Conservation (phyloP, 768 basidiomycete species). For the Suillus lakei region DNA sequence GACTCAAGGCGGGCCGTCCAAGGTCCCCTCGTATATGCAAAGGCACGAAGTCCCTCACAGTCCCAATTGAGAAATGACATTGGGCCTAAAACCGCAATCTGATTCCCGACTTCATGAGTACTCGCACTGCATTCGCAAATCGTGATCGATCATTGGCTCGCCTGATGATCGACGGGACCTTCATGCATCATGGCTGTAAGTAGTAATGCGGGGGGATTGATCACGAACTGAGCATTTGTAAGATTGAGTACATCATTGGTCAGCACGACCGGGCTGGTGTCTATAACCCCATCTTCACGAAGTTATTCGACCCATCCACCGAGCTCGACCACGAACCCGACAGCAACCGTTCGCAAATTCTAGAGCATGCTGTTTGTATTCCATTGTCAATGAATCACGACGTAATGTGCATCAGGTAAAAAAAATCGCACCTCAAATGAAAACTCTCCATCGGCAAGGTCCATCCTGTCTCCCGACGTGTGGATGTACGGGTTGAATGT, state of each 20-base stretch:
- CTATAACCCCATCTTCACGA: background rate
- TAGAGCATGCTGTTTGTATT: slow-evolving; percentile 55
- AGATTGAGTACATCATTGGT: background rate
- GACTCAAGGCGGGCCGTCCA: too few species aligned
- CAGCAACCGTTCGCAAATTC: slow-evolving; percentile 65
- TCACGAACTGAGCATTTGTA: background rate
- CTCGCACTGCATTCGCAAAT: background rate
- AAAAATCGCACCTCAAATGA: slow-evolving; percentile 37
- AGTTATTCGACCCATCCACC: slow-evolving; percentile 24
- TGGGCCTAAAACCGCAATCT: background rate
- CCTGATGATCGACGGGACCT: background rate
- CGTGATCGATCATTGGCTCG: background rate
- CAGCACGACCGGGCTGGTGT: background rate
- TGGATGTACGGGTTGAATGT: slow-evolving; percentile 50
- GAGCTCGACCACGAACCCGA: slow-evolving; percentile 62
- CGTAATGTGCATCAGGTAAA: background rate
- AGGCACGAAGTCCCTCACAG: too few species aligned
- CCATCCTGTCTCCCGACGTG: slow-evolving; percentile 30
- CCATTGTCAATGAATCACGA: slow-evolving; percentile 14
- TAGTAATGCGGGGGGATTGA: background rate
- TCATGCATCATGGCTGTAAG: background rate
- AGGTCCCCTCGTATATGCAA: too few species aligned
- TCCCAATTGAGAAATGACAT: too few species aligned
- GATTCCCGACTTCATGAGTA: background rate
- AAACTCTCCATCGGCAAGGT: slow-evolving; percentile 43